phyloP scores from a whole-genome alignment of 1,284 basidiomycete genomes.

The Chalciporus piperatoides region DNA sequence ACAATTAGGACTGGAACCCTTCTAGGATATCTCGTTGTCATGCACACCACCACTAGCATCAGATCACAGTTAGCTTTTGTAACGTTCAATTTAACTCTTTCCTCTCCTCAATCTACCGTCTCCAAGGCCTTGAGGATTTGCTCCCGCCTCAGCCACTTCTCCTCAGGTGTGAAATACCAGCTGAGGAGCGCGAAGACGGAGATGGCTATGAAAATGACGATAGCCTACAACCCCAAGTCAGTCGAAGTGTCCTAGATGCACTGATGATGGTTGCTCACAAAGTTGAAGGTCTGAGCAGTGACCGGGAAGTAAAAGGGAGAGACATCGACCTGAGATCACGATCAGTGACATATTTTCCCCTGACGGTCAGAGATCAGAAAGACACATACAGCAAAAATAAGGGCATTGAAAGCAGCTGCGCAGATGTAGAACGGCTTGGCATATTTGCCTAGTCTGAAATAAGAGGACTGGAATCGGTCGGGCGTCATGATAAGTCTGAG shows the following conservation, averaged over 20 bases:
- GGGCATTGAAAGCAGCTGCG: conserved; percentile 65
- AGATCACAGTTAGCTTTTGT: background rate
- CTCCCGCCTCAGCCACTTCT: conserved; percentile 70
- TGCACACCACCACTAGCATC: conserved; percentile 1
- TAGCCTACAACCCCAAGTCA: conserved; percentile 44
- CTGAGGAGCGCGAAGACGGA: conserved; percentile 72
- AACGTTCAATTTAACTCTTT: background rate
- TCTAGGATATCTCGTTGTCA: conserved; percentile 33
- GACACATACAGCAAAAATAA: conserved; percentile 64
- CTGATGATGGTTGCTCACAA: conserved; percentile 46
- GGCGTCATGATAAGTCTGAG: conserved; percentile 73
- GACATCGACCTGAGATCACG: conserved; percentile 54
- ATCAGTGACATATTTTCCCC: background rate
- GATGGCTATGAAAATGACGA: conserved; percentile 73
- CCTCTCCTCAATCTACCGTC: conserved; percentile 29
- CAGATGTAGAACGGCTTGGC: conserved; percentile 65
- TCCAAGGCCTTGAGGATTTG: conserved; percentile 50
- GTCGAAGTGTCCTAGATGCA: conserved; percentile 4
- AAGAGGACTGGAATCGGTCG: conserved; percentile 65
- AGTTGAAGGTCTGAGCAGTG: conserved; percentile 70
- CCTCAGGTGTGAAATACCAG: conserved; percentile 73
- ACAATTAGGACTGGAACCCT: conserved; percentile 60
- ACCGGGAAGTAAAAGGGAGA: conserved; percentile 85
- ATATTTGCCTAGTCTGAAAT: conserved; percentile 66
- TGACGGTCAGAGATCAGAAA: background rate